Percentiles rank a stretch among this genome's conserved stretches.
Conservation (phyloP, 1,139 yeast species). For the Pichia sp. region DNA sequence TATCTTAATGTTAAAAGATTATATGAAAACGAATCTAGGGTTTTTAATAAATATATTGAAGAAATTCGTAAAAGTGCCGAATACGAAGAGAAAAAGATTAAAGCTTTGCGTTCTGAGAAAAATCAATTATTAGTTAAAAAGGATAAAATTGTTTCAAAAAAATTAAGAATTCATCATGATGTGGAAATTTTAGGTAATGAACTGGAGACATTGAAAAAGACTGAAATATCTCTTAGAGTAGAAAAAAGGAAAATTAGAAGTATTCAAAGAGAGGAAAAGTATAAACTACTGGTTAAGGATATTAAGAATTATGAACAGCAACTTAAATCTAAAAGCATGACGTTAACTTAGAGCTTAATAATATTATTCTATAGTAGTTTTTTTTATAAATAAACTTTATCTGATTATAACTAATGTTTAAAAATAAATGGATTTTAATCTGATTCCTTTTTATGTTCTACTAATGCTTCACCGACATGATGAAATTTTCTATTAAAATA, state of each 20-base stretch:
- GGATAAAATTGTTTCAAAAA: conserved; percentile 32
- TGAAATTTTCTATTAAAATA: conserved; percentile 61
- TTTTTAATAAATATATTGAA: conserved; percentile 32
- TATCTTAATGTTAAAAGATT: conserved; percentile 37
- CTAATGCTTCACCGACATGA: conserved; percentile 39
- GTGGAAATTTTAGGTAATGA: conserved; percentile 27
- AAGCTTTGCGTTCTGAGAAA: conserved; percentile 30
- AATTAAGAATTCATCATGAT: conserved; percentile 27
- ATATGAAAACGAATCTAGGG: conserved; percentile 34
- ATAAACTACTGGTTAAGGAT: conserved; percentile 19
- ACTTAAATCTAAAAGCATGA: conserved; percentile 11
- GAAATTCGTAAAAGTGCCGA: conserved; percentile 24
- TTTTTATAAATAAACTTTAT: not conserved
- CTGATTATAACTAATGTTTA: not conserved
- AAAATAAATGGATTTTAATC: not conserved
- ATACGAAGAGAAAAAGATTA: conserved; percentile 23
- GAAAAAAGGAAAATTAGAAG: conserved; percentile 29
- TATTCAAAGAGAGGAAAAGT: conserved; percentile 23
- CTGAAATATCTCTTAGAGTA: conserved; percentile 29
- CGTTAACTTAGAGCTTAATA: too few species aligned
- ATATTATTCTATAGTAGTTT: too few species aligned
- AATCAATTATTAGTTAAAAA: conserved; percentile 31
- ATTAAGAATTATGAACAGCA: conserved; percentile 22
- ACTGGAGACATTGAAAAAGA: conserved; percentile 28
- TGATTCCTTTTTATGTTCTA: not conserved